Percentiles rank a stretch among this genome's conserved stretches.
These are phyloP conservation scores for Gamsiella multidivaricata DNA, from an alignment of 192 early-diverging fungal species.

Conservation along the genomic window DNA sequence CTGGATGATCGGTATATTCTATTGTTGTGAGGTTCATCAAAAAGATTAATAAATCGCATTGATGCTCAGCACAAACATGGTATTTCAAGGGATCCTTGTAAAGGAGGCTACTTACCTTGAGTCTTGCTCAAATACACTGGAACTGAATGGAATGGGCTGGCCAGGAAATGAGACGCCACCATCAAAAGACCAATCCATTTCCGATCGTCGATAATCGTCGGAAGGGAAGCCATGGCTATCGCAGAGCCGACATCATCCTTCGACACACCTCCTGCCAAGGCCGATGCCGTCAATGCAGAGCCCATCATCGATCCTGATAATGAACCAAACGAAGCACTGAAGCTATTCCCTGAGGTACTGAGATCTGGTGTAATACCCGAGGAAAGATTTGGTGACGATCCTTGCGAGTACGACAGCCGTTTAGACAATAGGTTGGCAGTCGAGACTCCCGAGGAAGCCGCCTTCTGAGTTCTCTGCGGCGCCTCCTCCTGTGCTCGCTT, in stretches of 20 bases:
- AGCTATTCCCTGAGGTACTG: neutral
- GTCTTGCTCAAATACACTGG: slow-evolving; percentile 9
- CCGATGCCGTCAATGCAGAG: neutral
- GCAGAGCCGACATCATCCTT: slow-evolving; percentile 30
- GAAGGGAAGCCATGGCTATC: slow-evolving; percentile 7
- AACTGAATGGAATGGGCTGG: slow-evolving; percentile 9
- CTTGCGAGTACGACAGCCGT: slow-evolving; percentile 29
- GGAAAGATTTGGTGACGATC: slow-evolving; percentile 22
- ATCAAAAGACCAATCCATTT: slow-evolving; percentile 45
- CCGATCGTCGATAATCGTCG: slow-evolving; percentile 23
- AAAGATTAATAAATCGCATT: no score
- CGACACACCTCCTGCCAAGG: neutral
- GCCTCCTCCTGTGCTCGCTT: slow-evolving; percentile 34
- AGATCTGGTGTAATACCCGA: neutral
- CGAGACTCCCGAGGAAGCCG: neutral
- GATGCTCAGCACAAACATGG: no score
- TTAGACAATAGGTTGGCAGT: slow-evolving; percentile 10
- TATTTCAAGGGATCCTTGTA: no score
- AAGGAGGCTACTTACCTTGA: slow-evolving; percentile 14
- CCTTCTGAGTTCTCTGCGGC: neutral
- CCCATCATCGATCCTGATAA: neutral
- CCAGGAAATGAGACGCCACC: slow-evolving; percentile 21
- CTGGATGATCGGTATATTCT: neutral
- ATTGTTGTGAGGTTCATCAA: neutral
- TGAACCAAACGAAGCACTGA: slow-evolving; percentile 3